Evolutionary conservation across 2,329 filamentous ascomycete genomes (phyloP), one percentile per base, ranked within the genome.

Genomic region (Neoscytalidium dimidiatum): DNA sequence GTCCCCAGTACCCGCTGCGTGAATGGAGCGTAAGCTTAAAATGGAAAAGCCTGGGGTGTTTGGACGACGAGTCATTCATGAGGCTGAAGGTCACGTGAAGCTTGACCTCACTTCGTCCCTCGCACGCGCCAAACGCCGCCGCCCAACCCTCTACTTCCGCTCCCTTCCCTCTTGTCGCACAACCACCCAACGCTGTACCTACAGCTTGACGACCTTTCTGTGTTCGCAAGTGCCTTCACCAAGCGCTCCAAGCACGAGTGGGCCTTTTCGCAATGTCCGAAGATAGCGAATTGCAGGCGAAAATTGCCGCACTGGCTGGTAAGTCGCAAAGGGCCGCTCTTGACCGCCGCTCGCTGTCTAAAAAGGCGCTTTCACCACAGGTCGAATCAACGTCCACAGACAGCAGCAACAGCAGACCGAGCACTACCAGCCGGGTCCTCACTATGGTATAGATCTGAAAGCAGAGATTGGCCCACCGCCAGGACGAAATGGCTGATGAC

Each of bases 351-450:
- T 28, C 19, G 33, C 29, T n/a, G 41, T 14, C 41, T 64, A 46
- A 62, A 57, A 33, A 26, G 23, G 38, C 44, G 17, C 19, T 23
- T 35, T 21, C 48, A 28, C 38, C n/a, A 46, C 28, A 92, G 90
- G 90, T 69, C 89, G 91, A 78, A 94, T 95, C 74, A 93, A 93
- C 75, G 87, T 88, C 61, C 89, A 91, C 80, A 93, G 91, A 76
- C 91, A 86, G 68, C 61, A 53, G 19, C 48, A 64, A 13, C 49
- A 52, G 35, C 38, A 56, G 38, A 52, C 8, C 85, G 89, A 68
- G 83, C 86, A 68, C 67, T 43, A 62, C 66, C 71, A 48, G 38
- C 72, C 56, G 3, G 26, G n/a, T 3, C 19, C 38, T 33, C 19
- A 46, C 13, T 56, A 56, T 21, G 61, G 61, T 64, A 60, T 31